A percentile compares a stretch with the other conserved stretches of the same genome.
Evolutionary conservation across 352 stramenopile genomes (phyloP).

Genomic region (Phytophthora aleatoria): DNA sequence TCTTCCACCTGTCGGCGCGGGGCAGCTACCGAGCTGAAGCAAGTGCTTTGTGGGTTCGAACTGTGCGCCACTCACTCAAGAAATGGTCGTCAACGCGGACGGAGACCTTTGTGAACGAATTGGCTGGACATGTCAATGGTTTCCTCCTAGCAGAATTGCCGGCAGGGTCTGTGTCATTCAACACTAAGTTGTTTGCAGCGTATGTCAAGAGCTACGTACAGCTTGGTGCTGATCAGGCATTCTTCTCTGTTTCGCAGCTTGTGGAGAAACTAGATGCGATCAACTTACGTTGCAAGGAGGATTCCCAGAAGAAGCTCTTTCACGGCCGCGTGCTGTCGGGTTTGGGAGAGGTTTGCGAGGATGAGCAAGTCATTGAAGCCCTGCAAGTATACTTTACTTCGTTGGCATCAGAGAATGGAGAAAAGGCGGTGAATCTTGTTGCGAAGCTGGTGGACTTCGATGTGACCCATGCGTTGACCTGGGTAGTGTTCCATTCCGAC

Average conservation of each 20-base stretch:
- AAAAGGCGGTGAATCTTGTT: conserved; percentile 40
- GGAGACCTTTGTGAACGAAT: conserved; percentile 46
- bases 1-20: conserved; percentile 66
- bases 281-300: conserved; percentile 43
- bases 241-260: conserved; percentile 40
- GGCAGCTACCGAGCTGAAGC: conserved; percentile 60
- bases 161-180: conserved; percentile 37
- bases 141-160: conserved; percentile 44
- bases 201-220: conserved; percentile 59
- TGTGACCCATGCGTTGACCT: conserved; percentile 73
- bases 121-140: conserved; percentile 59
- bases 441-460: conserved; percentile 68
- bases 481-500: conserved; percentile 67
- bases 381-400: conserved; percentile 51
- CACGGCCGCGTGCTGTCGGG: conserved; percentile 56
- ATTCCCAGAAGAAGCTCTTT: conserved; percentile 32
- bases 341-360: conserved; percentile 65
- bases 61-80: conserved; percentile 40
- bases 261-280: conserved; percentile 60
- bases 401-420: conserved; percentile 31
- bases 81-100: conserved; percentile 46
- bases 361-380: conserved; percentile 40
- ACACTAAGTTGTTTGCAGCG: conserved; percentile 52
- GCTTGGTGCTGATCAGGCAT: conserved; percentile 41
- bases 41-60: conserved; percentile 49